Base-by-base conservation (phyloP, 176 grass and related monocot species). In the Cymbopogon citratus region DNA sequence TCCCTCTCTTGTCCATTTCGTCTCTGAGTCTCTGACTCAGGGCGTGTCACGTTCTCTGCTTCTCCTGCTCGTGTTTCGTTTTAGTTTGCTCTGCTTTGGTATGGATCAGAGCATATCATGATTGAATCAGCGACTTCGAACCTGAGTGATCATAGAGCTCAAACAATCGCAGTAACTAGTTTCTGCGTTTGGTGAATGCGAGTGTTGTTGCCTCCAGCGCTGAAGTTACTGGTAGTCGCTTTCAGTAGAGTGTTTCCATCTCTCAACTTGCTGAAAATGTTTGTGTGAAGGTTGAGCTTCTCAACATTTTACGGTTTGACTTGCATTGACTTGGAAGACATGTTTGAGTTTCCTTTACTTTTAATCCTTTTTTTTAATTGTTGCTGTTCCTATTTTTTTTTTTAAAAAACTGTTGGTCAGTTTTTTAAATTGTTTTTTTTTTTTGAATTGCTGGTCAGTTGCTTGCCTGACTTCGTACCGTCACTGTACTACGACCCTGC, bases 261-360 rank as follows among this genome's bases (percentile, higher is more conserved):
- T 84, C 31, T 43, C 18, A 38, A 63, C 43, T 74, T 62, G 70
- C 39, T 75, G 23, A 70, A 88, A 35, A 63, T 41, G 68, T 85
- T 38, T 66, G 48, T 31, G 76, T 51, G 0, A 89, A 85, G 76
- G 64, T 19, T 24, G 61, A 21, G 80, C 63, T 56, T 56, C 19
- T 76, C 8, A 54, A 54, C 24, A 35, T 33, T 76, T 80, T 24
- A 64, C 29, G 34, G 12, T 81, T 89, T 89, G 77, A 85, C 63
- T 76, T 85, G 40, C 35, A 39, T 76, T 76, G 82, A 89, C 76
- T 89, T 81, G 82, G 43, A 89, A 85, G 83, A 25, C 54, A 85
- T 3, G 54, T 44, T 76, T 46, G 10, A 4, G 25, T 56, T 77
- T 12, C 9, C 39, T 73, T 66, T 65, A 40, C 15, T 65, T 12